These are phyloP conservation scores for Dothistroma septosporum DNA, from an alignment of 2,329 filamentous ascomycete genomes.

Conservation along the genomic window DNA sequence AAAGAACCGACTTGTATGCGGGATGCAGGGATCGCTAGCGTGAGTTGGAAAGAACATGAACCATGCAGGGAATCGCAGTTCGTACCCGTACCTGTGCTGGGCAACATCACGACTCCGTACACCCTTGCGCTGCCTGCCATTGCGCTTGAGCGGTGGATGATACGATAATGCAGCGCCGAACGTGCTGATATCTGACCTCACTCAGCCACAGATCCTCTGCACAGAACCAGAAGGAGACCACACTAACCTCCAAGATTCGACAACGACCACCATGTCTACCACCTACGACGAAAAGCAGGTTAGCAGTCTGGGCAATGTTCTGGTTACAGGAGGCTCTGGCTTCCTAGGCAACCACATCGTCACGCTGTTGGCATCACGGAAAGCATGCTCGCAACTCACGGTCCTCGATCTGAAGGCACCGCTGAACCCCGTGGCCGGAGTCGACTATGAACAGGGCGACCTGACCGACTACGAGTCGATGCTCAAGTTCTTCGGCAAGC, in stretches of 20 bases:
- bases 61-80: background rate
- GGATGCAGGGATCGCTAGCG: background rate
- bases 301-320: slow-evolving; percentile 42
- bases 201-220: background rate
- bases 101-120: too few species aligned
- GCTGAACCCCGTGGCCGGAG: slow-evolving; percentile 39
- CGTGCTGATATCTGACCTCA: background rate
- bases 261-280: slow-evolving; percentile 4
- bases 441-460: slow-evolving; percentile 49
- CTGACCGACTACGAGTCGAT: slow-evolving; percentile 46
- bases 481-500: slow-evolving; percentile 39
- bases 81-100: background rate
- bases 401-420: slow-evolving; percentile 47
- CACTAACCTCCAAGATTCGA: background rate
- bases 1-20: background rate
- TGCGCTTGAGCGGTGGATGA: background rate
- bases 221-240: background rate
- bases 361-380: slow-evolving; percentile 40
- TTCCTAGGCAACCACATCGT: slow-evolving; percentile 52
- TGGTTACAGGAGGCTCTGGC: slow-evolving; percentile 50
- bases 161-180: background rate
- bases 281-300: slow-evolving; percentile 16
- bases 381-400: slow-evolving; percentile 43
- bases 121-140: background rate
- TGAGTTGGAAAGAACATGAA: background rate